Evolutionary conservation across 176 grass and related monocot species (phyloP).

Genomic region (Tillandsia leiboldiana): DNA sequence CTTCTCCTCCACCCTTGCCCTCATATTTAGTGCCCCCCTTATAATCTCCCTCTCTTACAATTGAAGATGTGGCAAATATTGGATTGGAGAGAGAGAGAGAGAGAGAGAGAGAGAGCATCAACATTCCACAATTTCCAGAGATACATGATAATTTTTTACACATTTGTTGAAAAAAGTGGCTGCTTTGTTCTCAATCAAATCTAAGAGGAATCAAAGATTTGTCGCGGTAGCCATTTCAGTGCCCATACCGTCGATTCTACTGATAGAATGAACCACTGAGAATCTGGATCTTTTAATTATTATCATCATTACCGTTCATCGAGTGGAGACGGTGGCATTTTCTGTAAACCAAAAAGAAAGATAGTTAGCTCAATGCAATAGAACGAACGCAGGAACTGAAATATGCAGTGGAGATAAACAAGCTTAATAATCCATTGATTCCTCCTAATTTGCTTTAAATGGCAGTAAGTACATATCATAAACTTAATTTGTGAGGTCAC

Average conservation of each 20-base stretch:
- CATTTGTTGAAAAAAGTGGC: too few relatives aligned
- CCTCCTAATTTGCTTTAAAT: neutral
- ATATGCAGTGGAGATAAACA: neutral
- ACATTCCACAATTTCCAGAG: too few relatives aligned
- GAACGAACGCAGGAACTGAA: neutral
- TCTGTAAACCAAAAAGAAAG: constrained; percentile 21
- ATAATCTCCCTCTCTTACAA: constrained; percentile 77
- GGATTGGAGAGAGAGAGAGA: too few relatives aligned
- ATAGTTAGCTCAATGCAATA: neutral
- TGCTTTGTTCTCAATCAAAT: too few relatives aligned
- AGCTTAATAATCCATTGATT: neutral
- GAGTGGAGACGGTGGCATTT: neutral
- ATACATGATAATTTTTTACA: too few relatives aligned
- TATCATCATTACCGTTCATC: constrained; percentile 9
- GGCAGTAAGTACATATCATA: too few relatives aligned
- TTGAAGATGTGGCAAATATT: neutral
- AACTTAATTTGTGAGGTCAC: too few relatives aligned
- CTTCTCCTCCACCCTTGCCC: constrained; percentile 77
- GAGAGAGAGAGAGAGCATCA: too few relatives aligned
- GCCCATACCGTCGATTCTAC: neutral
- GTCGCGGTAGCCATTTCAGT: neutral
- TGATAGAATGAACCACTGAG: neutral
- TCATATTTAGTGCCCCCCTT: constrained; percentile 52
- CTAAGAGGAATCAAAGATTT: too few relatives aligned
- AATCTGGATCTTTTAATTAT: neutral